Evolutionary conservation across 1,139 yeast genomes (phyloP).

Genomic region (Nakaseomyces delphensis): DNA sequence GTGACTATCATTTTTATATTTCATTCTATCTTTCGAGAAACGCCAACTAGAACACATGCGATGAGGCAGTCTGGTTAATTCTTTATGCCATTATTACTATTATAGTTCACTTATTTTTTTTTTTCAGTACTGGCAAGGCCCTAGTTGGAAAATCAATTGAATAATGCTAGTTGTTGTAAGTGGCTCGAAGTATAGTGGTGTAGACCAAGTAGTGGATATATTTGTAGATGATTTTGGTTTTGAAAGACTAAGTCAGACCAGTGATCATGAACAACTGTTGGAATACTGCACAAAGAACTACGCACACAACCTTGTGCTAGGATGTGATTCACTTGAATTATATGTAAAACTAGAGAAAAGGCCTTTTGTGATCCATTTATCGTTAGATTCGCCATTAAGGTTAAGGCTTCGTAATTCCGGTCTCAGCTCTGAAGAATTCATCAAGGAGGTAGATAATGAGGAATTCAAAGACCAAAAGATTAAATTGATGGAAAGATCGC

Average conservation of each 20-base stretch:
- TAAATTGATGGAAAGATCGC: conserved; percentile 20
- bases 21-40: no score
- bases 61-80: no score
- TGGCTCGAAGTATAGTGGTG: conserved; percentile 25
- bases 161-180: conserved; percentile 26
- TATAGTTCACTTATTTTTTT: background rate
- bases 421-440: conserved; percentile 32
- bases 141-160: conserved; percentile 9
- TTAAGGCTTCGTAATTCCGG: conserved; percentile 38
- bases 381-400: conserved; percentile 66
- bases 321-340: conserved; percentile 38
- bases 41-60: background rate
- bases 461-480: conserved; percentile 18
- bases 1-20: background rate
- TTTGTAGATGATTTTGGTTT: conserved; percentile 19
- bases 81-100: no score
- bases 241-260: conserved; percentile 26
- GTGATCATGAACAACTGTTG: conserved; percentile 39
- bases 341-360: conserved; percentile 52
- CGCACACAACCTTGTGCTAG: conserved; percentile 54
- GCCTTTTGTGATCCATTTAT: conserved; percentile 78
- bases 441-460: conserved; percentile 14
- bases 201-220: conserved; percentile 16
- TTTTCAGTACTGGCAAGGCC: background rate
- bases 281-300: conserved; percentile 64